Evolutionary conservation across 2,329 filamentous ascomycete species (phyloP), one percentile per base, ranked within the genome.

Genomic region (Rugonectria rugulosa): DNA sequence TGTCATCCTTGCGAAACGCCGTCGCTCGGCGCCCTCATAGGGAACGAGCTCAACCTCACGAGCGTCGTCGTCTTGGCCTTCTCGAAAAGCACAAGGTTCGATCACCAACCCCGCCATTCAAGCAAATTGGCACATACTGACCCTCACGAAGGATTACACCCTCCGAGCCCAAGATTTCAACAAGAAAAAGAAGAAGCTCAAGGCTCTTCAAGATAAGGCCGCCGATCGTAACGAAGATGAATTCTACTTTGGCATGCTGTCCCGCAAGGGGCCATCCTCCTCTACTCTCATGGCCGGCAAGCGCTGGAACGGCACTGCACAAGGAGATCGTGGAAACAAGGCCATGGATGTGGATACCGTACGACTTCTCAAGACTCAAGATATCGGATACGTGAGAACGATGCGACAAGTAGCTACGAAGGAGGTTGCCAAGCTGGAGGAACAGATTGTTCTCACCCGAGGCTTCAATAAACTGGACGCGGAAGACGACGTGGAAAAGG

Each of bases 21-120:
- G 84, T 93, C 58, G 86, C 92, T 66, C 86, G 91, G 75, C 91
- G 92, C 70, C 89, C 92, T 65, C 94, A 98, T 76, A 86, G 88
- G 66, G 95, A 98, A 81, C 89, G 95, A 67, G 90, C 91, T 29
- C 95, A 98, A 74, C 90, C 93, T 34, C 76, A 86, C 61, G 90
- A 93, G 71, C 91, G 95, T 48, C 80, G 88, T 63, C 91, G 91
- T 79, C 92, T 92, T 77, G 95, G 95, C 62, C 84, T 98, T 19
- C 87, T 98, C 59, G 95, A 98, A 75, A 98, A 99, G 79, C 90
- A 95, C 82, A 97, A 97, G 79, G 88, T 88, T 70, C 36, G 70
- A 60, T 23, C 34, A 17, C 12, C 37, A 36, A 40, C 42, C 51
- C 51, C 55, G 42, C 59, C 20, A 41, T 24, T 43, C 14, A n/a